phyloP scores from a whole-genome alignment of 495 filamentous ascomycete species.

The Penicillium malachiteum region DNA sequence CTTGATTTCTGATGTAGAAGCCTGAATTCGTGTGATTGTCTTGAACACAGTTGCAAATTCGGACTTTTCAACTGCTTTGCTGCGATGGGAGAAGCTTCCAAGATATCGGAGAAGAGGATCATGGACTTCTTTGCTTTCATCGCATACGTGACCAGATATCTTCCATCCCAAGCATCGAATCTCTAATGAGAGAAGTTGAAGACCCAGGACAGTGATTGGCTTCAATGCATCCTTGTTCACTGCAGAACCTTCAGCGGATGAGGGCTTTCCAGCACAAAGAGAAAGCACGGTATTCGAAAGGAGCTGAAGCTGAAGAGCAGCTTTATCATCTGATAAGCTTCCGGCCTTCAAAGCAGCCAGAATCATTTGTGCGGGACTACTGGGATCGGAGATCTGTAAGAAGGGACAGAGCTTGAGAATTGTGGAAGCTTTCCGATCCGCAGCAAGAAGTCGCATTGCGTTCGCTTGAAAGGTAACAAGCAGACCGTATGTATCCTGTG shows the following conservation, averaged over 20 bases:
- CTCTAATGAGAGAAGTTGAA: conserved; percentile 69
- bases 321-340: conserved; percentile 53
- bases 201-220: conserved; percentile 56
- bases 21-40: conserved; percentile 41
- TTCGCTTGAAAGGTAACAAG: conserved; percentile 46
- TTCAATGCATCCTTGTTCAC: conserved; percentile 50
- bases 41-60: conserved; percentile 42
- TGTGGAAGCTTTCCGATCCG: conserved; percentile 43
- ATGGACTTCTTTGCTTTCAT: conserved; percentile 67
- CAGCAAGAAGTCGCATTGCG: conserved; percentile 49
- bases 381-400: conserved; percentile 45
- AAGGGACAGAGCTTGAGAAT: conserved; percentile 49
- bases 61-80: conserved; percentile 36
- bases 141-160: conserved; percentile 63
- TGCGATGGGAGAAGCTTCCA: conserved; percentile 57
- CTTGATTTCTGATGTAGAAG: conserved; percentile 27
- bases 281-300: conserved; percentile 66
- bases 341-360: conserved; percentile 46
- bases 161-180: conserved; percentile 69
- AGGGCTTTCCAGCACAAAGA: conserved; percentile 48
- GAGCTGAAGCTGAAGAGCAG: conserved; percentile 66
- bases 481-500: conserved; percentile 34
- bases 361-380: conserved; percentile 68
- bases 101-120: conserved; percentile 69
- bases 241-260: conserved; percentile 37